Conservation (phyloP, 352 stramenopile genomes). For the Phytophthora kernoviae region DNA sequence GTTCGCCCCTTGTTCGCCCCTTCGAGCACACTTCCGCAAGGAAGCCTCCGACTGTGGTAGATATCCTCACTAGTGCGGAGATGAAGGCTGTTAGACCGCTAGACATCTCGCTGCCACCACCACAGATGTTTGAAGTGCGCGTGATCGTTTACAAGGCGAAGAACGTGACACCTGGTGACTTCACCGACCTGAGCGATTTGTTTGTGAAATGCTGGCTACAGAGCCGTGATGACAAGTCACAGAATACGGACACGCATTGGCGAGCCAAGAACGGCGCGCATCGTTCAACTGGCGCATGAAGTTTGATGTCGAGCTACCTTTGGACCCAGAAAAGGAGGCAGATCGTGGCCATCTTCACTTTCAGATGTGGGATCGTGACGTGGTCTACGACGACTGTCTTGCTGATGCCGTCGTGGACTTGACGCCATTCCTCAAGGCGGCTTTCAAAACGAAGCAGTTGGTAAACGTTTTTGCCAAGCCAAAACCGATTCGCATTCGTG, state of each 20-base stretch:
- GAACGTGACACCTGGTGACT: slow-evolving; percentile 84
- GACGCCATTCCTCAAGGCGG: slow-evolving; percentile 62
- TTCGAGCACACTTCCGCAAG: slow-evolving; percentile 73
- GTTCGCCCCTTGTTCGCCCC: slow-evolving; percentile 70
- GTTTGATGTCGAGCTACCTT: slow-evolving; percentile 85
- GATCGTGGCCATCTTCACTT: slow-evolving; percentile 77
- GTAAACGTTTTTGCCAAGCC: slow-evolving; percentile 82
- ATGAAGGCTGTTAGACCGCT: slow-evolving; percentile 72
- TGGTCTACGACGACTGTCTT: slow-evolving; percentile 80
- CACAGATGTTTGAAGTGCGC: slow-evolving; percentile 87
- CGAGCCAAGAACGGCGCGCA: slow-evolving; percentile 81
- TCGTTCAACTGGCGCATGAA: slow-evolving; percentile 95
- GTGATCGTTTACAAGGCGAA: slow-evolving; percentile 93
- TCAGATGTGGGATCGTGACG: slow-evolving; percentile 83
- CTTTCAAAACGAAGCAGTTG: slow-evolving; percentile 66
- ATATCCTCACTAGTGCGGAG: slow-evolving; percentile 84
- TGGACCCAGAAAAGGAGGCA: slow-evolving; percentile 67
- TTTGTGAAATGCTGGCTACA: slow-evolving; percentile 92
- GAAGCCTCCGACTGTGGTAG: slow-evolving; percentile 83
- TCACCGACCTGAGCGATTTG: slow-evolving; percentile 89
- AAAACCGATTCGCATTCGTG: slow-evolving; percentile 58
- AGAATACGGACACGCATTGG: slow-evolving; percentile 92
- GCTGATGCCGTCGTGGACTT: slow-evolving; percentile 77
- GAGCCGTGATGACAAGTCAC: slow-evolving; percentile 65
- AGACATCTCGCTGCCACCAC: slow-evolving; percentile 82